Evolutionary conservation across 192 early-diverging fungal species (phyloP), one percentile per base, ranked within the genome.

Genomic region (Dissophora globulifera): DNA sequence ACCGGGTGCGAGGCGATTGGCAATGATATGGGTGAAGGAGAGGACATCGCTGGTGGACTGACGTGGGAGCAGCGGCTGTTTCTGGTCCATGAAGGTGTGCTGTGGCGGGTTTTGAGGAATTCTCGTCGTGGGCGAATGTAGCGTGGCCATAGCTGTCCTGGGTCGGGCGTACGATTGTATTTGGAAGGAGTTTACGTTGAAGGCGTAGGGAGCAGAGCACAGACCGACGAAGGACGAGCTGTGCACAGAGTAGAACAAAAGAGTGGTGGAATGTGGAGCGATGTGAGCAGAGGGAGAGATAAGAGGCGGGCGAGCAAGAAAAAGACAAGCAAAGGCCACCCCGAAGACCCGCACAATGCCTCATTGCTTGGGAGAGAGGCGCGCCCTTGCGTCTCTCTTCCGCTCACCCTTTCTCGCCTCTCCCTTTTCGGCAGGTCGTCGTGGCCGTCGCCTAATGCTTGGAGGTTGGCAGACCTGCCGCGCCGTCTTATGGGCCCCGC

Each of bases 1-100:
- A 11, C 64, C 63, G 2, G 72, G 72, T 9, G 47, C 27, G 4
- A 76, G 50, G n/a, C 72, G 49, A 35, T 76, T 45, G 19, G 62
- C 50, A 25, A 76, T 76, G 63, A 76, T 76, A 31, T 57, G 72
- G 4, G 72, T 76, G 58, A 76, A 76, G 20, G 72, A 76, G 29
- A 76, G 63, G 45, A 76, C 52, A 57, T 76, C 72, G 46, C 42
- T 67, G 17, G 72, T 76, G 15, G 72, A 76, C 46, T 76, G 72
- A 9, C 72, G 62, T 12, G 72, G 72, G 15, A 76, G 25, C 33
- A 76, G 40, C 0, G 64, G 71, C 0, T 62, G 63, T 12, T 62
- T 76, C 45, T 76, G 66, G 27, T 62, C 63, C 58, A 76, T 22
- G 58, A 76, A 76, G 25, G 72, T 76, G n/a, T n/a, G n/a, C 17